phyloP scores from a whole-genome alignment of 2,329 filamentous ascomycete genomes.

The Ascochyta pisi region DNA sequence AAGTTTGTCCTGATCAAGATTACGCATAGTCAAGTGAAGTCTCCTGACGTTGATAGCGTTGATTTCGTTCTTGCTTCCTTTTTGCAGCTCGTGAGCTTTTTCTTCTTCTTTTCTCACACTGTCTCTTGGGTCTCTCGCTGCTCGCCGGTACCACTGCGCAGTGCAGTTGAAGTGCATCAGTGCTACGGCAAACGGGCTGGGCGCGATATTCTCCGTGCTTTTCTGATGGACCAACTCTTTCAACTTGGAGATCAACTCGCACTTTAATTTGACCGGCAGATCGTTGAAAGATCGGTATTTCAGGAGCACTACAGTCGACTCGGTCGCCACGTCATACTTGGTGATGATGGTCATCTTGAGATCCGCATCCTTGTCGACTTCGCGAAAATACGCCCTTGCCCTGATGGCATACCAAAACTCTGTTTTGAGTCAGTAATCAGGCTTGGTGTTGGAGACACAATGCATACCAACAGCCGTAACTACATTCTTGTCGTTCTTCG shows the following conservation, averaged over 20 bases:
- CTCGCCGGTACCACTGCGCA: constrained; percentile 13
- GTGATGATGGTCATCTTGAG: constrained; percentile 16
- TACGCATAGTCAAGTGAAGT: constrained; percentile 11
- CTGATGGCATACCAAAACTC: constrained; percentile 20
- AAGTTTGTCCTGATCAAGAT: constrained; percentile 18
- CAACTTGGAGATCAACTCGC: background rate
- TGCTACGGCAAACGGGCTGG: constrained; percentile 10
- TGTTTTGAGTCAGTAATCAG: background rate
- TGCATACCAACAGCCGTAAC: constrained; percentile 4
- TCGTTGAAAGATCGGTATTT: constrained; percentile 23
- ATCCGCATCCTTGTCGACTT: constrained; percentile 17
- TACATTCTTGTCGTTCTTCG: constrained; percentile 4
- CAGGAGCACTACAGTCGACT: constrained; percentile 12
- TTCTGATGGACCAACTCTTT: background rate
- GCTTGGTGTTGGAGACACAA: no score
- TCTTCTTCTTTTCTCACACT: constrained; percentile 12
- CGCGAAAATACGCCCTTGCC: constrained; percentile 13
- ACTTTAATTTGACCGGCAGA: constrained; percentile 8
- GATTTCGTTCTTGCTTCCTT: no score
- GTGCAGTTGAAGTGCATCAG: constrained; percentile 19
- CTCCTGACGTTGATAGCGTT: no score
- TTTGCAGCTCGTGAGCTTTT: constrained; percentile 8
- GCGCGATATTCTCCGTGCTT: background rate
- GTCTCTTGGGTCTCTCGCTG: constrained; percentile 15
- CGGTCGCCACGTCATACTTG: constrained; percentile 7